Percentiles rank a stretch among this genome's conserved stretches.
Evolutionary conservation across 2,329 filamentous ascomycete genomes (phyloP).

Genomic region (Coniosporium tulheliwenetii): DNA sequence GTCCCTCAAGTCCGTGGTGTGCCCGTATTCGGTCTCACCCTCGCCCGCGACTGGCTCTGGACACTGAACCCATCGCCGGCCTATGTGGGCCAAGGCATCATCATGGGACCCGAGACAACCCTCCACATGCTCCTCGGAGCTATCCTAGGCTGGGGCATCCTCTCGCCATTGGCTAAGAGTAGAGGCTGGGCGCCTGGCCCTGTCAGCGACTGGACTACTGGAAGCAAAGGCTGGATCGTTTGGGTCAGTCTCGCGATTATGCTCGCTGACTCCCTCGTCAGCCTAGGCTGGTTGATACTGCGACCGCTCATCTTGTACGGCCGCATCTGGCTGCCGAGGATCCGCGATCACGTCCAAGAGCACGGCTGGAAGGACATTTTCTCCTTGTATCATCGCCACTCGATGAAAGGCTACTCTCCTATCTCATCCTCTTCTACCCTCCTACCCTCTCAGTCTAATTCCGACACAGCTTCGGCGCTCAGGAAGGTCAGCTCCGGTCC

Average conservation of each 20-base stretch:
- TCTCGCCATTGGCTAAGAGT: constrained; percentile 77
- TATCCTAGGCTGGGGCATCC: constrained; percentile 72
- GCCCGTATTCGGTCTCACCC: constrained; percentile 64
- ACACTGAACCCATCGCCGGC: constrained; percentile 93
- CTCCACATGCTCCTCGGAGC: constrained; percentile 91
- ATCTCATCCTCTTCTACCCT: constrained; percentile 10
- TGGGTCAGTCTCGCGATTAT: constrained; percentile 95
- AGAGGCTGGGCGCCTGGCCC: constrained; percentile 80
- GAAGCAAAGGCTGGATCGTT: constrained; percentile 97
- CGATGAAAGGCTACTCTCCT: constrained; percentile 22
- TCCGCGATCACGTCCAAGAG: constrained; percentile 11
- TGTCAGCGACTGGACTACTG: constrained; percentile 76
- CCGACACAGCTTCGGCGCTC: background rate
- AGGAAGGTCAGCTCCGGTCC: constrained; percentile 4
- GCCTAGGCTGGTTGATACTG: constrained; percentile 61
- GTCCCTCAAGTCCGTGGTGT: constrained; percentile 69
- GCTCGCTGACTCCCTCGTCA: constrained; percentile 84
- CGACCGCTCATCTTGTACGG: constrained; percentile 42
- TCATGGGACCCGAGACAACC: constrained; percentile 93
- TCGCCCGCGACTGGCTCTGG: constrained; percentile 81
- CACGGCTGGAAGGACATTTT: constrained; percentile 15
- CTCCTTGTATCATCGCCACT: constrained; percentile 14
- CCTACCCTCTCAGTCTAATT: background rate
- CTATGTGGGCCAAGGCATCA: constrained; percentile 86
- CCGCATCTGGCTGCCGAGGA: constrained; percentile 19